A percentile compares a stretch with the other conserved stretches of the same genome.
Evolutionary conservation across 2,329 filamentous ascomycete genomes (phyloP).

Genomic region (Podosphaera xanthii): DNA sequence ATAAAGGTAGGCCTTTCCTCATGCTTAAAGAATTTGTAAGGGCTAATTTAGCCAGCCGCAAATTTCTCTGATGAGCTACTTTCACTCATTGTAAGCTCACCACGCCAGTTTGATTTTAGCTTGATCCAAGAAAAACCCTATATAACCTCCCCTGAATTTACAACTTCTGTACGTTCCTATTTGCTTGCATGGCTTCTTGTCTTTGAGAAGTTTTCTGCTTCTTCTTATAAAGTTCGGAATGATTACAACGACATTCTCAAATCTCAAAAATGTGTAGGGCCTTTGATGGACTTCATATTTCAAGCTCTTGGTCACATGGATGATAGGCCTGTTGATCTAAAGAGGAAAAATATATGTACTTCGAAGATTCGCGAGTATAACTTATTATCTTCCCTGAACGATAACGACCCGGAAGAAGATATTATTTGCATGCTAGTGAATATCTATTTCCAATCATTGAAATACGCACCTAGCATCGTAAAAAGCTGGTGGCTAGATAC

Average conservation of each 20-base stretch:
- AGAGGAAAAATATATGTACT: conserved; percentile 37
- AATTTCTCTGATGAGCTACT: conserved; percentile 65
- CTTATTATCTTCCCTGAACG: conserved; percentile 26
- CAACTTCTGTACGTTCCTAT: conserved; percentile 50
- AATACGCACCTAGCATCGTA: conserved; percentile 54
- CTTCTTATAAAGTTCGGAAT: conserved; percentile 60
- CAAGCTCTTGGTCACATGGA: conserved; percentile 63
- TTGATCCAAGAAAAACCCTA: conserved; percentile 22
- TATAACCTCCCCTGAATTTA: conserved; percentile 31
- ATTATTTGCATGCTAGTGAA: conserved; percentile 70
- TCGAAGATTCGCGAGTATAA: conserved; percentile 34
- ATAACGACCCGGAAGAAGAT: conserved; percentile 44
- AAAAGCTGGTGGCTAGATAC: conserved; percentile 70
- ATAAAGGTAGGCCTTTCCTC: conserved; percentile 24
- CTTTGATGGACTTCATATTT: conserved; percentile 58
- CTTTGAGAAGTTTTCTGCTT: conserved; percentile 61
- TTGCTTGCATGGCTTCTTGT: conserved; percentile 75
- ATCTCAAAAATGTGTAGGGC: conserved; percentile 41
- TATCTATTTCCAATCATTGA: conserved; percentile 62
- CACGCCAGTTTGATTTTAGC: conserved; percentile 39
- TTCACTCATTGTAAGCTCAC: conserved; percentile 59
- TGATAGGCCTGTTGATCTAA: conserved; percentile 50
- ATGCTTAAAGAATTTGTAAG: not conserved
- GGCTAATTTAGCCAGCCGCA: conserved; percentile 23
- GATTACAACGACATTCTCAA: conserved; percentile 66